A percentile compares a stretch with the other conserved stretches of the same genome.
Evolutionary conservation across 2,329 filamentous ascomycete genomes (phyloP).

Genomic region (Pseudofabraea citricarpa): DNA sequence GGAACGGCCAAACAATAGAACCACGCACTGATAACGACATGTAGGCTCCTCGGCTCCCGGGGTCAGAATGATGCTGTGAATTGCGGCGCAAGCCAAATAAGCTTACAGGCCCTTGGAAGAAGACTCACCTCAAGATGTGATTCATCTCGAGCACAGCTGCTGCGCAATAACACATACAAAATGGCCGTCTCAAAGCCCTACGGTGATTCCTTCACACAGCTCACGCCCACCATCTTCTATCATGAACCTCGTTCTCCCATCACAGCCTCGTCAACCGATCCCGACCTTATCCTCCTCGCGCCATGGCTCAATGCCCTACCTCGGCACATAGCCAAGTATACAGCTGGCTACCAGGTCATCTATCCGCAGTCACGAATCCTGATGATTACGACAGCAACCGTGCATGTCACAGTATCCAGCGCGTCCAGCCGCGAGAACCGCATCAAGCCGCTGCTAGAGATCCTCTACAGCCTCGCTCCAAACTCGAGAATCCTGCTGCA

Average conservation of each 20-base stretch:
- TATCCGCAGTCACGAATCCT: conserved; percentile 41
- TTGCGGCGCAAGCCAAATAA: no score
- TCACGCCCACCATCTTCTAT: conserved; percentile 34
- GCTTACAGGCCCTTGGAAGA: no score
- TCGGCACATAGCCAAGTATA: conserved; percentile 41
- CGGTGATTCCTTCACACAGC: conserved; percentile 26
- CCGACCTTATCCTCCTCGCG: conserved; percentile 37
- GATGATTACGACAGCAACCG: conserved; percentile 43
- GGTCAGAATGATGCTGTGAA: no score
- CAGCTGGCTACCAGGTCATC: conserved; percentile 35
- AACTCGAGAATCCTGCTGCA: conserved; percentile 33
- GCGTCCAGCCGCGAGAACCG: conserved; percentile 32
- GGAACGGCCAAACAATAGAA: no score
- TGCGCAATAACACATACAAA: no score
- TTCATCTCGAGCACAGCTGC: no score
- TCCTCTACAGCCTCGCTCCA: conserved; percentile 22
- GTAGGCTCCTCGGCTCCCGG: no score
- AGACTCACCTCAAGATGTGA: no score
- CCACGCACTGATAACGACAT: no score
- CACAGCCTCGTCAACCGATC: conserved; percentile 10
- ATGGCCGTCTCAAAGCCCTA: not conserved
- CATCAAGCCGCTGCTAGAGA: conserved; percentile 32
- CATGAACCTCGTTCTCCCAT: conserved; percentile 26
- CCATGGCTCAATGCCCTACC: conserved; percentile 42
- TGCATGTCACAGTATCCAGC: conserved; percentile 35